Base-by-base conservation (phyloP, 2,329 filamentous ascomycete genomes). In the Elsinoe perseae region DNA sequence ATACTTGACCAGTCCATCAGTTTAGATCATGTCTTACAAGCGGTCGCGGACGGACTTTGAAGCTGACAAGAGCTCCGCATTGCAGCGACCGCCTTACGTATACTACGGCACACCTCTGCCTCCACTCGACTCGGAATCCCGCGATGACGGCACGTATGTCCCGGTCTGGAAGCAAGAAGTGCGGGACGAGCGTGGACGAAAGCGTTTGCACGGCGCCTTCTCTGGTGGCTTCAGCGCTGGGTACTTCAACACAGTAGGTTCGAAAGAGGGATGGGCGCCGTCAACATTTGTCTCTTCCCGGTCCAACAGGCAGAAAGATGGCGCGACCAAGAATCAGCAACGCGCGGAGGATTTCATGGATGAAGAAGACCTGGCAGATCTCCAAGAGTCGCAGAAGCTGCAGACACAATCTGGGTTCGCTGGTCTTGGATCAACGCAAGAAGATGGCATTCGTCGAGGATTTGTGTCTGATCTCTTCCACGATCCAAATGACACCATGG, bases 111-210 rank as follows among this genome's bases (percentile, higher is more conserved):
- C 89, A 2, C 85, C 91, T 7, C 78, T 98, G 14, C 90, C 90
- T 1, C 82, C 87, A 2, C 75, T 83, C 59, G 89, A 95, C 65
- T 78, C 85, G 50, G 81, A 89, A 18, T 78, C 81, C 34, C 85
- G 89, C 64, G 91, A 97, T 70, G 89, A 96, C 74, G 92, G 91
- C 60, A 89, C 88, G 38, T 97, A 91, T 68, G 82, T 95, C 14
- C 93, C 93, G 0, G 73, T 95, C n/a, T 97, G 93, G 90, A 95
- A 97, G 75, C 93, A 98, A 76, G 92, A 96, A 68, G 91, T 95
- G 69, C 87, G 86, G 58, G 93, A 98, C 72, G 93, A 96, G 68
- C 84, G 84, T 62, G 93, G 93, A 14, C 80, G 91, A 64, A 92
- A 95, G 72, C 83, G 93, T 55, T 78, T 98, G 2, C 93, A 98